These are phyloP conservation scores for Cruciata laevipes DNA, from an alignment of 257 asterid genomes.

Conservation along the genomic window DNA sequence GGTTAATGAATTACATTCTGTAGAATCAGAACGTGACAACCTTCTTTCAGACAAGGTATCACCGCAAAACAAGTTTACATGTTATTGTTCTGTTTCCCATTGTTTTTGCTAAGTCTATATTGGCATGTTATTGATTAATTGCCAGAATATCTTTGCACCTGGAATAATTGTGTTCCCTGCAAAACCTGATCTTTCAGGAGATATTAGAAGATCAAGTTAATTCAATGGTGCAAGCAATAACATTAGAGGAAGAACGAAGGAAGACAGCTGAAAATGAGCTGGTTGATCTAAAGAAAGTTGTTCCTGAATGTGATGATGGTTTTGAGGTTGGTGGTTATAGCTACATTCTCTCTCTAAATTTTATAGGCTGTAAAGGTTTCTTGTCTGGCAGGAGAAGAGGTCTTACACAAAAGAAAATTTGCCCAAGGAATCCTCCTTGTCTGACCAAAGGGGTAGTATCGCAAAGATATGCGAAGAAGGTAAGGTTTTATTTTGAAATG, in stretches of 20 bases:
- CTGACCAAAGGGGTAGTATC: constrained; percentile 65
- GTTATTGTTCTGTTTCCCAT: not conserved
- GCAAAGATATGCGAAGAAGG: constrained; percentile 93
- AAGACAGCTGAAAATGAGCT: constrained; percentile 71
- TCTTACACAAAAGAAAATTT: constrained; percentile 44
- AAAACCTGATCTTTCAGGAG: constrained; percentile 31
- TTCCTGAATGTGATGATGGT: constrained; percentile 82
- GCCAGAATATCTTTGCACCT: not conserved
- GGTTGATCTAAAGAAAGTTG: constrained; percentile 41
- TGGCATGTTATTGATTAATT: not conserved
- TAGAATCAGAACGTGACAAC: constrained; percentile 43
- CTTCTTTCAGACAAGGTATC: constrained; percentile 65
- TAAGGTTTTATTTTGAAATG: constrained; percentile 22
- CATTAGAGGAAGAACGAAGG: constrained; percentile 59
- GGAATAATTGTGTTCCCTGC: constrained; percentile 14
- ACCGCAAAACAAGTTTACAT: not conserved
- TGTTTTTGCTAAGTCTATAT: not conserved
- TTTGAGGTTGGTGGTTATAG: constrained; percentile 54
- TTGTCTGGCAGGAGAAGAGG: constrained; percentile 59
- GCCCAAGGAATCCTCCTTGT: constrained; percentile 40
- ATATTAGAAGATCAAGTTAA: constrained; percentile 46
- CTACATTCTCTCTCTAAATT: constrained; percentile 1
- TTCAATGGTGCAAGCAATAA: constrained; percentile 43
- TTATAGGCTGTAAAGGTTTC: constrained; percentile 12
- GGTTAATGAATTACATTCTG: constrained; percentile 37